Base-by-base conservation (phyloP, 129 eudicot species). In the Cynara cardunculus region DNA sequence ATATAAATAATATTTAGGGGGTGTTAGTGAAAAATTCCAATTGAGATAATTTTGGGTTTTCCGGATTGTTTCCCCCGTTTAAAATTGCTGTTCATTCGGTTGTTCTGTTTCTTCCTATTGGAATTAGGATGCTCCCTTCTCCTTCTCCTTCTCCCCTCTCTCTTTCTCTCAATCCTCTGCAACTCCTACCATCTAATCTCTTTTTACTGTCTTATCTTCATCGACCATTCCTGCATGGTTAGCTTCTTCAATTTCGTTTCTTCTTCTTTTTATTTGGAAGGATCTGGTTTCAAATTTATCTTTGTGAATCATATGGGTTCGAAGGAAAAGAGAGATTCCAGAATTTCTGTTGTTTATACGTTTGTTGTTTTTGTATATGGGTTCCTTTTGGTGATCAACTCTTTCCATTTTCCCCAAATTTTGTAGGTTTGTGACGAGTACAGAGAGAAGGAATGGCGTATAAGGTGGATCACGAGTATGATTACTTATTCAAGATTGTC, bases 401-500 rank as follows among this genome's bases (percentile, higher is more conserved):
- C 67, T 25, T 27, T 49, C 34, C 18, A 2, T 25, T 69, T 70
- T 14, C 66, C 67, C 18, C 7, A n/a, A 76, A 14, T 7, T 66
- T 31, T 76, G 46, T 56, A 82, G 85, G 85, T 82, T 76, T 76
- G 26, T 82, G 25, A 35, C 75, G 14, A 82, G 32, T 66, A 66
- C 35, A 74, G n/a, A 66, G 26, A 83, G 62, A 87, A 77, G 32
- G 21, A 74, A 93, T 93, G 98, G 96, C 98, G 18, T 93, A 93
- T 78, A 93, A 89, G 87, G 98, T 93, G 77, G 98, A 93, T 91
- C 94, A 93, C 76, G 98, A 89, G 85, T 93, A 91, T 11, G 96
- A 93, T 87, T 93, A 90, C 73, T 73, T 90, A 61, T 93, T 93
- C 89, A 93, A 93, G 88, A 87, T 93, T 44, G 97, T 93, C 26